Evolutionary conservation across 352 stramenopile species (phyloP).

Genomic region (Pythium vanterpoolii): DNA sequence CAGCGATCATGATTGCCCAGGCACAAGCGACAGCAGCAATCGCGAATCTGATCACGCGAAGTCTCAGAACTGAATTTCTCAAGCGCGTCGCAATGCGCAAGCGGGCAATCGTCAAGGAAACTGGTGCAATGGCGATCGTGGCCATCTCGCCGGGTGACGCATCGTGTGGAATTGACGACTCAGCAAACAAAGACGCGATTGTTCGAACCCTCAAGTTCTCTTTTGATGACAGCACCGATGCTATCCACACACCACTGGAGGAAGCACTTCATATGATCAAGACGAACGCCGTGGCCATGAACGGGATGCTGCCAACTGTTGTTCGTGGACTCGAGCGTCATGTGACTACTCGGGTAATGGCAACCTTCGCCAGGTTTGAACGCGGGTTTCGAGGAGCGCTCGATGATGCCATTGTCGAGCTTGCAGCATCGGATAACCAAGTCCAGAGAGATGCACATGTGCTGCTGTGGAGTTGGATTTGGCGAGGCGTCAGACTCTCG

Average conservation of each 20-base stretch:
- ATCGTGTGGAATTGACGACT: background rate
- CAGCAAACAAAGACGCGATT: slow-evolving; percentile 1
- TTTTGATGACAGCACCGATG: slow-evolving; percentile 6
- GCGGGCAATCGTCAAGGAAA: slow-evolving; percentile 43
- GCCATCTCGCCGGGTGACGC: background rate
- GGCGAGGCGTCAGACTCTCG: background rate
- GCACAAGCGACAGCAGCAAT: slow-evolving; percentile 30
- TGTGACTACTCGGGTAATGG: background rate
- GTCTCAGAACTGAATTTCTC: slow-evolving; percentile 42
- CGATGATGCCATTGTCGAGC: background rate
- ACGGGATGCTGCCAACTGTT: slow-evolving; percentile 1
- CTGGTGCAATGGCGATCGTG: background rate
- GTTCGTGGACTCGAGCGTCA: background rate
- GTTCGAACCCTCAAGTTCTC: slow-evolving; percentile 10
- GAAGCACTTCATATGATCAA: slow-evolving; percentile 12
- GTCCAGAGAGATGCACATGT: background rate
- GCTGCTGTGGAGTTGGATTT: slow-evolving; percentile 4
- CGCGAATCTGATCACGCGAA: slow-evolving; percentile 38
- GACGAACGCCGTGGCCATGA: slow-evolving; percentile 6
- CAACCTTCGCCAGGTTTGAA: background rate
- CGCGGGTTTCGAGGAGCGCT: background rate
- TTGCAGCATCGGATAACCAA: background rate
- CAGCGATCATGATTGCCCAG: slow-evolving; percentile 32
- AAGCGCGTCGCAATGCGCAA: slow-evolving; percentile 41
- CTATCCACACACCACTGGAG: background rate